Evolutionary conservation across 1,139 yeast genomes (phyloP), one percentile per base, ranked within the genome.

Genomic region (Candida anutae): DNA sequence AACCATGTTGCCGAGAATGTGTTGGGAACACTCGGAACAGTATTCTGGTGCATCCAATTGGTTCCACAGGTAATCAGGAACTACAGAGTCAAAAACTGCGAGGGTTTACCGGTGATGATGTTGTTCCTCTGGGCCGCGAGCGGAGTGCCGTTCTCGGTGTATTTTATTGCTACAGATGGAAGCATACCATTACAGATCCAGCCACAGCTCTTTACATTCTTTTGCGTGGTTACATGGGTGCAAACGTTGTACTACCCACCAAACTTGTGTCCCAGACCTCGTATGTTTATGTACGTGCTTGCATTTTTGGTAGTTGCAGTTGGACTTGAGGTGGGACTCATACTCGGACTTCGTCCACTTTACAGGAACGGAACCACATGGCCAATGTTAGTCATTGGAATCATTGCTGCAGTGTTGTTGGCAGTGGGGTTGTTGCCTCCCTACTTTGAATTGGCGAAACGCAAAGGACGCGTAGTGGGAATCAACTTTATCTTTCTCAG

Each of bases 221-320:
- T 87, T 43, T 77, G 94, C 40, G 50, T 71, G 19, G 48, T 80
- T 1, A 65, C 84, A 9, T 84, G 84, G 74, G 58, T 64, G 14
- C 96, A 88, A 52, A 58, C 77, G 3, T 59, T 85, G 32, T 83
- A 80, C 48, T 88, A 88, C 49, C 95, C 95, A 3, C 95, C 95
- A 0, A 58, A 63, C 14, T 41, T 52, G 23, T 40, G 69, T 52
- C 30, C 62, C 1, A 45, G 46, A 16, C 46, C 36, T 33, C 69
- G 61, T 40, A 56, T 79, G 11, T 21, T 58, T 0, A 3, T 56
- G 0, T 42, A 59, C 11, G 57, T 71, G 5, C 48, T 44, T 0
- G 34, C 50, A 0, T 67, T 74, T 36, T 47, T 73, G 1, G 37
- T 59, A 0, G 42, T 70, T 2, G 63, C 74, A 25, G 68, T 74